Conservation (phyloP, 306 rosid species). For the Vigna nakashimae region DNA sequence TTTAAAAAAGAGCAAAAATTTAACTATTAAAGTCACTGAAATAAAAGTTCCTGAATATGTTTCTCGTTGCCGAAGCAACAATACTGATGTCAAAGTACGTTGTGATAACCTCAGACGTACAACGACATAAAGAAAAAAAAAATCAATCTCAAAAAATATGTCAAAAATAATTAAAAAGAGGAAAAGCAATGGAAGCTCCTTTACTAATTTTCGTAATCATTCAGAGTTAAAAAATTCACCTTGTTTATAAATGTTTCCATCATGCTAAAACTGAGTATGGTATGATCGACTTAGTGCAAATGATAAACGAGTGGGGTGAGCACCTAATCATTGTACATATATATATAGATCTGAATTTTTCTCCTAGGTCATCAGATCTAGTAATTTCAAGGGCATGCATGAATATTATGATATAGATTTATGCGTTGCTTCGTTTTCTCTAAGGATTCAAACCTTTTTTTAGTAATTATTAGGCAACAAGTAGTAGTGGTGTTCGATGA, state of each 20-base stretch:
- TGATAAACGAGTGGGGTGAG: not conserved
- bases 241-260: not conserved
- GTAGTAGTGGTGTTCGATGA: conserved; percentile 53
- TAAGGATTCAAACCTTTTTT: conserved; percentile 46
- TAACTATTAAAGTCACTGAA: not conserved
- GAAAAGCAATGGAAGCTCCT: not conserved
- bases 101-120: not conserved
- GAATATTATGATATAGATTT: conserved; percentile 39
- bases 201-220: not conserved
- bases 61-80: not conserved
- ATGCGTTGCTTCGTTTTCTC: conserved; percentile 40
- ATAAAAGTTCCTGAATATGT: conserved; percentile 2
- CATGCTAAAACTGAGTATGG: conserved; percentile 9
- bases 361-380: conserved; percentile 15
- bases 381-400: conserved; percentile 37
- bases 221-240: not conserved
- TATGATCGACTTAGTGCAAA: conserved; percentile 12
- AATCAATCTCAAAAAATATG: not conserved
- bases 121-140: not conserved
- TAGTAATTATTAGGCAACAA: conserved; percentile 52
- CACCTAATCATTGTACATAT: conserved; percentile 7
- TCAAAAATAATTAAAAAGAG: not conserved
- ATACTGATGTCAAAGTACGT: not conserved
- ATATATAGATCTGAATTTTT: not conserved
- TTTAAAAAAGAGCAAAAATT: no score